These are phyloP conservation scores for Paraconiothyrium brasiliense DNA, from an alignment of 2,329 filamentous ascomycete species.

Conservation along the genomic window DNA sequence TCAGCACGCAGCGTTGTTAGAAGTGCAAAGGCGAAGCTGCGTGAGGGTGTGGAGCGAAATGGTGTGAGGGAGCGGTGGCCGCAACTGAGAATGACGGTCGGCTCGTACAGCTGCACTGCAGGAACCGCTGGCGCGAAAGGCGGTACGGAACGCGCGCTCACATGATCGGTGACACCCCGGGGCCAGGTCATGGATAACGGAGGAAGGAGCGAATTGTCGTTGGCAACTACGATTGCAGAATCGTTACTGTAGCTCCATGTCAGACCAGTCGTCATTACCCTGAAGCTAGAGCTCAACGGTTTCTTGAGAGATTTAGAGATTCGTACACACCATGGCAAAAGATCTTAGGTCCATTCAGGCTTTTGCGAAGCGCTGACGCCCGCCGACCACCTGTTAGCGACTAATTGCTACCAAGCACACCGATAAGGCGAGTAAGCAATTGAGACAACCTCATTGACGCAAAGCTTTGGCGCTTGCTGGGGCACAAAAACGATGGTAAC, in stretches of 20 bases:
- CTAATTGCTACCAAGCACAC: too few relatives aligned
- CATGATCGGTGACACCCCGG: neutral
- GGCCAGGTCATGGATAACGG: neutral
- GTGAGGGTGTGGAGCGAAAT: neutral
- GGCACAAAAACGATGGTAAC: neutral
- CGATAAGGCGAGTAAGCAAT: too few relatives aligned
- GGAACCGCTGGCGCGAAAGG: too few relatives aligned
- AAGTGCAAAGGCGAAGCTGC: neutral
- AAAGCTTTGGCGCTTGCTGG: neutral
- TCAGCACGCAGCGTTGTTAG: neutral
- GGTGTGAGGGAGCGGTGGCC: neutral
- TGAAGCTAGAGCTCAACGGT: too few relatives aligned
- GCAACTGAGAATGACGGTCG: neutral
- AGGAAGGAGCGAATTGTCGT: conserved; percentile 1
- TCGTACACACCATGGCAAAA: too few relatives aligned
- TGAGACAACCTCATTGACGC: too few relatives aligned
- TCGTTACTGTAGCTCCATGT: neutral
- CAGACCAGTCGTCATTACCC: too few relatives aligned
- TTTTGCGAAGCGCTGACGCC: too few relatives aligned
- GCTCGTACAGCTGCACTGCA: neutral
- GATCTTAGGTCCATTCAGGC: too few relatives aligned
- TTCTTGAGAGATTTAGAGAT: too few relatives aligned
- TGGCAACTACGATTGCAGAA: too few relatives aligned
- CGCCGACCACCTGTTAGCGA: too few relatives aligned
- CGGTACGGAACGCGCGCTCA: neutral